phyloP scores from a whole-genome alignment of 768 basidiomycete species.

The Phlebiopsis flavidoalba region DNA sequence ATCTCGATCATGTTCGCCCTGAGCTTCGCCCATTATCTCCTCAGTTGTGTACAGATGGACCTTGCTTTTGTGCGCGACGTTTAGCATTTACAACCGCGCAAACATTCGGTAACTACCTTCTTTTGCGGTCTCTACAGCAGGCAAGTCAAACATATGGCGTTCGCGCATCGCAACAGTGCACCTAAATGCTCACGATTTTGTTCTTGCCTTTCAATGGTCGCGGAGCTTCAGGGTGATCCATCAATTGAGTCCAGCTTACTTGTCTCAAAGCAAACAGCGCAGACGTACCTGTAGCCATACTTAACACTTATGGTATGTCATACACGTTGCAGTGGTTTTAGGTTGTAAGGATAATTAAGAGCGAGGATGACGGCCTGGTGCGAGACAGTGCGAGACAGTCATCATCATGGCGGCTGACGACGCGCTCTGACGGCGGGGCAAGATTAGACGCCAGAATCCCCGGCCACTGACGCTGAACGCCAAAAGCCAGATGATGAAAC shows the following conservation, averaged over 20 bases:
- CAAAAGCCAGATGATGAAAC: background rate
- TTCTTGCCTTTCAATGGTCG: slow-evolving; percentile 22
- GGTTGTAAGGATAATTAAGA: background rate
- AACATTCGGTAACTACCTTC: slow-evolving; percentile 29
- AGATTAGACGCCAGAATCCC: background rate
- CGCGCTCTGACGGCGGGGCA: background rate
- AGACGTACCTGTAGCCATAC: slow-evolving; percentile 24
- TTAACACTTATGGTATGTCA: background rate
- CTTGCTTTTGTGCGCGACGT: slow-evolving; percentile 43
- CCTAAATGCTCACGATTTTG: slow-evolving; percentile 35
- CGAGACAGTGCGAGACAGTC: background rate
- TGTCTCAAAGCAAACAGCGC: background rate
- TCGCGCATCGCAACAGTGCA: slow-evolving; percentile 20
- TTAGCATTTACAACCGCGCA: background rate
- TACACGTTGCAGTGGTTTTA: background rate
- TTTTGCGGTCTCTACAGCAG: slow-evolving; percentile 38
- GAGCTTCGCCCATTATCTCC: slow-evolving; percentile 78
- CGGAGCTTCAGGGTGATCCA: background rate
- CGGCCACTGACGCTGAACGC: background rate
- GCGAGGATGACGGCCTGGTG: background rate
- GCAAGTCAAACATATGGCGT: slow-evolving; percentile 10
- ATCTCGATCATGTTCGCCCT: slow-evolving; percentile 89
- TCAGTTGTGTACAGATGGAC: slow-evolving; percentile 71
- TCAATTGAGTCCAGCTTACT: too few relatives aligned
- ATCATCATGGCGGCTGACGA: background rate